These are phyloP conservation scores for Aspergillus quadrilineatus DNA, from an alignment of 2,329 filamentous ascomycete genomes.

Conservation along the genomic window DNA sequence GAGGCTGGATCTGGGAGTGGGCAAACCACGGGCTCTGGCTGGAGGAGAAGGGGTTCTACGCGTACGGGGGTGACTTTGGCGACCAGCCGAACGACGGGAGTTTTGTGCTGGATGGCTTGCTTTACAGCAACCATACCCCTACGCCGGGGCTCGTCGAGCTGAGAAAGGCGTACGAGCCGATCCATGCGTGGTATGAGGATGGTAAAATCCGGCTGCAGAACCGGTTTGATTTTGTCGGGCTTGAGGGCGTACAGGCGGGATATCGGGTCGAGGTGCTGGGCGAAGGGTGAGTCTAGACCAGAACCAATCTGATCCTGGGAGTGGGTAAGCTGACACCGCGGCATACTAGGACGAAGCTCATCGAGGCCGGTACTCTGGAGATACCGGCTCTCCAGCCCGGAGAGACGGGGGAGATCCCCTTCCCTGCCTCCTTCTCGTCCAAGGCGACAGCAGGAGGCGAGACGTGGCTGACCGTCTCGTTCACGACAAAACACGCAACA, in stretches of 20 bases:
- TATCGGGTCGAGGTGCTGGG: slow-evolving; percentile 3
- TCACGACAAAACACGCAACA: slow-evolving; percentile 42
- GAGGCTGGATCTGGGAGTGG: slow-evolving; percentile 69
- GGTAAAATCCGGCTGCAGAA: slow-evolving; percentile 47
- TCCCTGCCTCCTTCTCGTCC: neutral
- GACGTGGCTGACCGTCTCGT: slow-evolving; percentile 27
- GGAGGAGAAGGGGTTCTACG: slow-evolving; percentile 48
- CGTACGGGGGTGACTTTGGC: slow-evolving; percentile 63
- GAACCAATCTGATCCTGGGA: no score
- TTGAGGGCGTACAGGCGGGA: slow-evolving; percentile 22
- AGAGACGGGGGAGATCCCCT: neutral
- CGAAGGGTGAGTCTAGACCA: slow-evolving; percentile 32
- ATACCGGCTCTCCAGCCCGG: slow-evolving; percentile 4
- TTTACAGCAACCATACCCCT: slow-evolving; percentile 50
- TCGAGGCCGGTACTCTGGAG: neutral
- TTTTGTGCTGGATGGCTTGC: slow-evolving; percentile 64
- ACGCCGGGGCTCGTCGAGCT: slow-evolving; percentile 57
- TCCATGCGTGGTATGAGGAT: slow-evolving; percentile 43
- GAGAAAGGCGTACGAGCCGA: slow-evolving; percentile 59
- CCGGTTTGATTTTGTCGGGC: slow-evolving; percentile 50
- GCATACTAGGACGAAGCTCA: neutral
- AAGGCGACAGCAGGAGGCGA: slow-evolving; percentile 27
- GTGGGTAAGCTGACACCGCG: no score
- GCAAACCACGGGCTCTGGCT: slow-evolving; percentile 59
- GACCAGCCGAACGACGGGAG: slow-evolving; percentile 61